Evolutionary conservation across 345 rosid species (phyloP).

Genomic region (Eucalyptus lansdowneana): DNA sequence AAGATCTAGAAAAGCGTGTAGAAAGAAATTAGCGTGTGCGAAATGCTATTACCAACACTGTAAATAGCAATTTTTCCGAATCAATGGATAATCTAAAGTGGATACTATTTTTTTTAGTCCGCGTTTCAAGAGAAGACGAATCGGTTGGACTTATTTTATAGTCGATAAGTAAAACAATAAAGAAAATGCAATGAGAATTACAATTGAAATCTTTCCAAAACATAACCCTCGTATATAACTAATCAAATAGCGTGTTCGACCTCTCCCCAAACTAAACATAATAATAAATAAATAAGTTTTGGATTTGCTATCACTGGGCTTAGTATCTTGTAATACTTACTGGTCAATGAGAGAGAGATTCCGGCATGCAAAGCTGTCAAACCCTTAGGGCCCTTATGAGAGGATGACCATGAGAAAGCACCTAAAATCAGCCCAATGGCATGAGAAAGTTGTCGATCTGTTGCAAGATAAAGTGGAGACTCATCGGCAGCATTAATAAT

Average conservation of each 20-base stretch:
- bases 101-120: neutral
- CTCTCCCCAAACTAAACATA: neutral
- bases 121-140: neutral
- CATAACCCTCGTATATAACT: neutral
- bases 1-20: neutral
- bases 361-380: neutral
- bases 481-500: too few relatives aligned
- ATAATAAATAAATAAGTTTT: neutral
- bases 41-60: neutral
- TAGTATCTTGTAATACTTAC: neutral
- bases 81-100: neutral
- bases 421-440: too few relatives aligned
- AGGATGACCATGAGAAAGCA: too few relatives aligned
- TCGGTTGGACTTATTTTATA: neutral
- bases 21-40: neutral
- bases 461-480: too few relatives aligned
- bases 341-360: neutral
- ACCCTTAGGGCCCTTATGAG: too few relatives aligned
- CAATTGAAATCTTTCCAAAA: neutral
- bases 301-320: neutral
- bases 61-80: neutral
- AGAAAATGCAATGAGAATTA: neutral
- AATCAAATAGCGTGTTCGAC: neutral
- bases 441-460: too few relatives aligned
- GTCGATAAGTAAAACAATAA: neutral